Evolutionary conservation across 2,329 filamentous ascomycete genomes (phyloP).

Genomic region (Paracorniculantispora psalliotae): DNA sequence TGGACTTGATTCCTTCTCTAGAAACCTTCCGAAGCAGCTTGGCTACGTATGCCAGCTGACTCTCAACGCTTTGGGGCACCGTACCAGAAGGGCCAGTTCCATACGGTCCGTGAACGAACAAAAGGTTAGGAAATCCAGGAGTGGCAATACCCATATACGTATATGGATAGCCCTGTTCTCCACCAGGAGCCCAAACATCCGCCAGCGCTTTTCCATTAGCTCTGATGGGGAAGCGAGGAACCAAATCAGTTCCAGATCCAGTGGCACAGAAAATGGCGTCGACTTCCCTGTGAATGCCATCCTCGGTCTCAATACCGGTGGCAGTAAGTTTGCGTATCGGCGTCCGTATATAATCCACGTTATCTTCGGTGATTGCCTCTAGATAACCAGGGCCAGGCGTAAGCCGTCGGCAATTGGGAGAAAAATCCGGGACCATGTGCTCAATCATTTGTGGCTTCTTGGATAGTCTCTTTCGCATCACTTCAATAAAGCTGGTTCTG

Average conservation of each 20-base stretch:
- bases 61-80: constrained; percentile 62
- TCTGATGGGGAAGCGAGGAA: constrained; percentile 56
- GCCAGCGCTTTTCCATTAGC: constrained; percentile 50
- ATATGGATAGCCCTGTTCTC: constrained; percentile 57
- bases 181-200: constrained; percentile 51
- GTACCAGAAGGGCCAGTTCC: constrained; percentile 58
- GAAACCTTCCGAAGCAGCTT: constrained; percentile 63
- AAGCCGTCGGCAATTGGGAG: constrained; percentile 58
- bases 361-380: constrained; percentile 56
- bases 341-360: constrained; percentile 56
- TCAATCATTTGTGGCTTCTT: constrained; percentile 52
- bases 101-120: constrained; percentile 60
- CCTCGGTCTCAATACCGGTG: constrained; percentile 54
- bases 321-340: constrained; percentile 54
- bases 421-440: constrained; percentile 56
- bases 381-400: constrained; percentile 65
- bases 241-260: constrained; percentile 56
- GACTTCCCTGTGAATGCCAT: constrained; percentile 52
- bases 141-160: constrained; percentile 61
- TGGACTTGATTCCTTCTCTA: constrained; percentile 59
- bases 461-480: constrained; percentile 48
- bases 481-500: constrained; percentile 40
- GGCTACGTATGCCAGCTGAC: constrained; percentile 59
- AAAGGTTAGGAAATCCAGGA: constrained; percentile 62
- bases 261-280: constrained; percentile 66